Evolutionary conservation across 73 alveolate species (phyloP), one percentile per base, ranked within the genome.

Genomic region (Paramecium sonneborni): DNA sequence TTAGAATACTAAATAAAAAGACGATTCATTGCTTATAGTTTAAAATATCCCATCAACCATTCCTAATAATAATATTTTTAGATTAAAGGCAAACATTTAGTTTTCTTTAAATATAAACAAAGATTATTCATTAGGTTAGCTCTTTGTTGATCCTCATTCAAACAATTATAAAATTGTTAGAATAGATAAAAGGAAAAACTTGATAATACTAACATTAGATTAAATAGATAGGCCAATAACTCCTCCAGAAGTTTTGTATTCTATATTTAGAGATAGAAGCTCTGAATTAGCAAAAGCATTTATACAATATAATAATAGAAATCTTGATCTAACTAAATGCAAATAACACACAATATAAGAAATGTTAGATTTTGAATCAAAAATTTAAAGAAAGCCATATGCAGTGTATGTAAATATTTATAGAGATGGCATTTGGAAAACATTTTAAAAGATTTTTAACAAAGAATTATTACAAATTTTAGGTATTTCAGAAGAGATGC

Each of bases 141-240:
- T 74, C 4, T 32, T 35, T 15, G 20, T 74, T 2, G 87, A 74
- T 15, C 87, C 87, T 35, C 46, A 35, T 38, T 35, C 37, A 2
- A 30, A 74, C 62, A 74, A 74, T 74, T 74, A 74, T 23, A 32
- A 74, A 35, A 35, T 35, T 30, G 57, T 38, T 7, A 74, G 87
- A 38, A 74, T 74, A 3, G 87, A 74, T 18, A 74, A 74, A 74
- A 74, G 37, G 20, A 74, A 74, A 43, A 43, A 74, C 20, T 24
- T 74, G 1, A 14, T 30, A 8, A 35, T 38, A 10, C 11, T 74
- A 14, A 74, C 87, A 12, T 74, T 74, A 21, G 87, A 74, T 21
- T 20, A 21, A n/a, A 38, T 74, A 24, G 87, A 74, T 32, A 74
- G 87, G 15, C 62, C 62, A 8, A 35, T 74, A 8, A 74, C 85